Evolutionary conservation across 441 rosid genomes (phyloP), one percentile per base, ranked within the genome.

Genomic region (Omphalea diandra): DNA sequence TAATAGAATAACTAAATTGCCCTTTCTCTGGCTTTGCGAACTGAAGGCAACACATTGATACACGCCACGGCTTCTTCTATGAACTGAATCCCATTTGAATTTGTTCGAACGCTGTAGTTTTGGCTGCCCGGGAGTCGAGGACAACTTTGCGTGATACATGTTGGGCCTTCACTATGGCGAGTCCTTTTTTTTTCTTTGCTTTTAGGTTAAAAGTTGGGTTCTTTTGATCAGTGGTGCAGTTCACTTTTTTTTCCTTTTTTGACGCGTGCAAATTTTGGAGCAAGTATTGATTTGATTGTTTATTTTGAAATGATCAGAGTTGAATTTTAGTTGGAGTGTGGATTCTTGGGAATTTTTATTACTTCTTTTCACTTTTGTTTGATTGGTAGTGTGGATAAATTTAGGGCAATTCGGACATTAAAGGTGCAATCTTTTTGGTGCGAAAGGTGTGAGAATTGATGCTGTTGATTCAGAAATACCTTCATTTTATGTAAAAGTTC

Each of bases 111-210:
- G n/a, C 0, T 27, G n/a, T 43, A 27, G 43, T 29, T 56, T 67
- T 53, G 36, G 6, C 41, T 27, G 24, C n/a, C n/a, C n/a, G n/a
- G n/a, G n/a, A n/a, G n/a, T n/a, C n/a, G n/a, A n/a, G 20, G 4
- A 20, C 5, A 38, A n/a, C 47, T 41, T 31, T 32, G 3, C 4
- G 6, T 5, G 32, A 36, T 24, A 50, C 14, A 33, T 36, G 32
- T 22, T n/a, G 29, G 7, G 15, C 18, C 4, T 57, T 56, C 54
- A 20, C 55, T 7, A 68, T 68, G 72, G 64, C 57, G 14, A 43
- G 72, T 57, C 36, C 15, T n/a, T 26, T 5, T 31, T 57, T 18
- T 67, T 14, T 33, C 2, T 29, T 9, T 55, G 5, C 7, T 18
- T 4, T 20, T 31, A 4, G 1, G 7, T 33, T 14, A 11, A 17